These are phyloP conservation scores for Trichophyton schoenleinii DNA, from an alignment of 2,329 filamentous ascomycete species.

Conservation along the genomic window DNA sequence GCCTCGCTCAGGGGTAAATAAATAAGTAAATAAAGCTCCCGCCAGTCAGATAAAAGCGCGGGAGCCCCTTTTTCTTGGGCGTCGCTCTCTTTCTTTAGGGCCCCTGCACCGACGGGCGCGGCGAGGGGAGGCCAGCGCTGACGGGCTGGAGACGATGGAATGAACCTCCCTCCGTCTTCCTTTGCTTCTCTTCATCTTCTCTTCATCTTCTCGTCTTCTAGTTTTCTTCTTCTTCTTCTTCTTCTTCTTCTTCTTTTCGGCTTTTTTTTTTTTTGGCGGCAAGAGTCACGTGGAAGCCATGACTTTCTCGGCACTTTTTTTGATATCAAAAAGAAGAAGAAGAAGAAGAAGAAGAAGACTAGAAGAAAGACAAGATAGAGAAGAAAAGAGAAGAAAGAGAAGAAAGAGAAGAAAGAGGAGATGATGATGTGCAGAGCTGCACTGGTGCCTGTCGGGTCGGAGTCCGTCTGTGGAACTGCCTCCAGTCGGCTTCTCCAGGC, in stretches of 20 bases:
- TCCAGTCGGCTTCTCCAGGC: no score
- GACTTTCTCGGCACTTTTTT: not conserved
- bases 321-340: not conserved
- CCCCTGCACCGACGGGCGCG: not conserved
- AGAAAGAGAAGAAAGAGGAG: no score
- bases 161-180: no score
- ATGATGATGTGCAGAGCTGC: no score
- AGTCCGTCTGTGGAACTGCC: no score
- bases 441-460: no score
- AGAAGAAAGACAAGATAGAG: not conserved
- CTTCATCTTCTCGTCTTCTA: not conserved
- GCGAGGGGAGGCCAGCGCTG: no score
- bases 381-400: no score
- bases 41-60: not conserved
- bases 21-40: no score
- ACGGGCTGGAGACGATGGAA: no score
- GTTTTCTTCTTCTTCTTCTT: not conserved
- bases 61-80: not conserved
- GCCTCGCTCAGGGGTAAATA: not conserved
- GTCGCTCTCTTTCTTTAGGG: not conserved
- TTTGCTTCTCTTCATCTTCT: no score
- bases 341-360: not conserved
- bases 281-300: not conserved
- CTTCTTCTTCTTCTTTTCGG: not conserved
- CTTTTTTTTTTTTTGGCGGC: not conserved